Conservation (phyloP, 495 filamentous ascomycete genomes). For the Penicillium odoratum region DNA sequence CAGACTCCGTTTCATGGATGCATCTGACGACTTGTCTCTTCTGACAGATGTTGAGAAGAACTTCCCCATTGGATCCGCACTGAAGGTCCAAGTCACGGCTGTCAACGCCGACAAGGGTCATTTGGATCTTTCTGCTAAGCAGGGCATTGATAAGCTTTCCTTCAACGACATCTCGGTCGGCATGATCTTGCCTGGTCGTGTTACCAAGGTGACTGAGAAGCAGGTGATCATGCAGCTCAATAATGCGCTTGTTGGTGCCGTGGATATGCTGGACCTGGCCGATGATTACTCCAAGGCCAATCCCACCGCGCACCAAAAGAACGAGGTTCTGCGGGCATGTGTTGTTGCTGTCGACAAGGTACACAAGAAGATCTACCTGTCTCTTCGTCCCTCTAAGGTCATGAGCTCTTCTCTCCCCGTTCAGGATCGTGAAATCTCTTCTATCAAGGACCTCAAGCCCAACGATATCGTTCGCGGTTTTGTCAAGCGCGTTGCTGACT, state of each 20-base stretch:
- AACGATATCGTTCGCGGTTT: conserved; percentile 88
- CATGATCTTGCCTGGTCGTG: conserved; percentile 76
- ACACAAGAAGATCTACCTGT: conserved; percentile 81
- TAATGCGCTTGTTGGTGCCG: conserved; percentile 67
- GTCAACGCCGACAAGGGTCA: conserved; percentile 73
- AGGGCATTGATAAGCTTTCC: conserved; percentile 54
- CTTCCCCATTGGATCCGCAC: conserved; percentile 84
- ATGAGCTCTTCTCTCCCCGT: conserved; percentile 83
- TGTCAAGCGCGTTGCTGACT: conserved; percentile 80
- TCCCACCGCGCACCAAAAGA: conserved; percentile 68
- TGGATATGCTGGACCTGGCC: conserved; percentile 73
- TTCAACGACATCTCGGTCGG: conserved; percentile 69
- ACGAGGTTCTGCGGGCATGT: conserved; percentile 82
- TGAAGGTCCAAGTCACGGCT: conserved; percentile 72
- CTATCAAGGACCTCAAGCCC: conserved; percentile 65
- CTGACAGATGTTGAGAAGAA: conserved; percentile 73
- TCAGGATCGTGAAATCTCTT: conserved; percentile 75
- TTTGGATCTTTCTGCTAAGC: conserved; percentile 78
- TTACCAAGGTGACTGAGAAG: conserved; percentile 83
- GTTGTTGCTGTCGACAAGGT: conserved; percentile 74
- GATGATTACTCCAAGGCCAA: conserved; percentile 82
- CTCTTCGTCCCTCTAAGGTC: conserved; percentile 81
- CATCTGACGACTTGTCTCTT: conserved; percentile 79
- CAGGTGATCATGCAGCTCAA: conserved; percentile 83
- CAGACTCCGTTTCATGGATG: conserved; percentile 73